Evolutionary conservation across 2,329 filamentous ascomycete species (phyloP), one percentile per base, ranked within the genome.

Genomic region (Cladosporium velox): DNA sequence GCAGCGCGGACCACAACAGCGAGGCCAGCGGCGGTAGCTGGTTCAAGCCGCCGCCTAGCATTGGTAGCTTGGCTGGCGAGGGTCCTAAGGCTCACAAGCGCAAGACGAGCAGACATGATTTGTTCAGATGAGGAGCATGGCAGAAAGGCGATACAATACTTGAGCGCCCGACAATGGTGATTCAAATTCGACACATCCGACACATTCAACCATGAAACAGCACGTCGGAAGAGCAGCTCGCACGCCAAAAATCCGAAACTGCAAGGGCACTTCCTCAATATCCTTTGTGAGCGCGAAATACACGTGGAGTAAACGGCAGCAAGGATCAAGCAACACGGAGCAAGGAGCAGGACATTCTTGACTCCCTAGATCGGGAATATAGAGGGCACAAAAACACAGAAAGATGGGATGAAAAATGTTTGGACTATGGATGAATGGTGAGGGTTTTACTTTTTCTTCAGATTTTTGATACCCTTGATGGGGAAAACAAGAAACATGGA

Each of bases 31-130:
- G 59, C 10, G 60, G 59, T n/a, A 68, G 66, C 57, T 71, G 71
- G 66, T 71, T 72, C 38, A 73, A 69, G 59, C 71, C 74, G 24
- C 75, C 75, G 34, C 73, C 74, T 4, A 74, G 71, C 61, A 55
- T 76, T 8, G 71, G 71, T 12, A 68, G 60, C 15, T 52, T 59
- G 52, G 47, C 61, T 26, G 51, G 65, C 26, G 66, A 66, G 28
- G 51, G 57, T 34, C 26, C 60, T 58, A 65, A 65, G 30, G 66
- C 60, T 1, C 71, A 73, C 64, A 70, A 72, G 68, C 70, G 71
- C 61, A 72, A 72, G 68, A 71, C 70, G 8, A 77, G 76, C 67
- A 70, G 71, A 68, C 74, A 76, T 62, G 76, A 78, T 69, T 61
- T 78, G 49, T 77, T 75, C 75, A 68, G 76, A 57, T 77, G 66